Conservation (phyloP, 2,329 filamentous ascomycete species). For the Zasmidium citrigriseum region DNA sequence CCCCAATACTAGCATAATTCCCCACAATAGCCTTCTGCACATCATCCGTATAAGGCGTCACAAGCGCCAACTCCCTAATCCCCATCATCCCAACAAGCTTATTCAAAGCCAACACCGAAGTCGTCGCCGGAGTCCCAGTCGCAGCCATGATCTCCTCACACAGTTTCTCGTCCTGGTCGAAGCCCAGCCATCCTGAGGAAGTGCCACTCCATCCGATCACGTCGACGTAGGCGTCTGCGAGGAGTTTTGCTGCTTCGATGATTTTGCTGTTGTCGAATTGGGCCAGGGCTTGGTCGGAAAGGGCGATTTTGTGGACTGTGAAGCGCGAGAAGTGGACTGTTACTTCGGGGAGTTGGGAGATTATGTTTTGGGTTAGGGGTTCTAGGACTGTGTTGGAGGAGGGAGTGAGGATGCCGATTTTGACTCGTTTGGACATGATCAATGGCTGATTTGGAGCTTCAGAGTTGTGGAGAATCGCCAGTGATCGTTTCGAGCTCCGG, state of each 20-base stretch:
- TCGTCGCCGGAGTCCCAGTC: constrained; percentile 42
- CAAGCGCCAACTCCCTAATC: constrained; percentile 33
- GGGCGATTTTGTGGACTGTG: constrained; percentile 36
- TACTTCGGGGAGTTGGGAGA: constrained; percentile 35
- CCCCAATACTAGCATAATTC: constrained; percentile 39
- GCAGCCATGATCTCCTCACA: constrained; percentile 39
- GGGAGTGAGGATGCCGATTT: constrained; percentile 45
- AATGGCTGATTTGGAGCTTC: background rate
- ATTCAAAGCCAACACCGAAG: constrained; percentile 43
- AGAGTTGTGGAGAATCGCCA: background rate
- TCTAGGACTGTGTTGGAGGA: constrained; percentile 47
- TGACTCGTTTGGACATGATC: constrained; percentile 4
- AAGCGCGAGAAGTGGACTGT: constrained; percentile 38
- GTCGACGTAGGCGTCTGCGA: constrained; percentile 30
- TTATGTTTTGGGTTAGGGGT: constrained; percentile 41
- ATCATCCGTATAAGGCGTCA: constrained; percentile 46
- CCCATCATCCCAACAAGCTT: constrained; percentile 31
- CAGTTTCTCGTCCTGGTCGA: constrained; percentile 37
- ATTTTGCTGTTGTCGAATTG: constrained; percentile 34
- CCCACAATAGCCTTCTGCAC: constrained; percentile 40
- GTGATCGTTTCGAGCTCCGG: no score
- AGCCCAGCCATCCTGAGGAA: constrained; percentile 16
- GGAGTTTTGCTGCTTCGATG: constrained; percentile 26
- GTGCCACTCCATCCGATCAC: constrained; percentile 33
- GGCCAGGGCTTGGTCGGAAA: constrained; percentile 34